Evolutionary conservation across 108 stramenopile genomes (phyloP).

Genomic region (Craspedostauros australis): DNA sequence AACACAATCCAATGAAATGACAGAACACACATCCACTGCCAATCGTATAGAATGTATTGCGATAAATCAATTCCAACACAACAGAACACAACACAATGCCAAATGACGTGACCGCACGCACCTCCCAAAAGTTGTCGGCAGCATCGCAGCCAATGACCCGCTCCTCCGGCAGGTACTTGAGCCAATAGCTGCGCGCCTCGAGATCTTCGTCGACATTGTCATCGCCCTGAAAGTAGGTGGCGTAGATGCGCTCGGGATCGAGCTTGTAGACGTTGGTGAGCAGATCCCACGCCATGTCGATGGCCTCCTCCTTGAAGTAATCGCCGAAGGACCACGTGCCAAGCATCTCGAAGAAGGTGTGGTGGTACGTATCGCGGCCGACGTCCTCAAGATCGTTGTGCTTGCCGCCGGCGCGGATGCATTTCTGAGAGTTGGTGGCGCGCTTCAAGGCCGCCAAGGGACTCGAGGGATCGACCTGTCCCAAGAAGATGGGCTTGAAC

Average conservation of each 20-base stretch:
- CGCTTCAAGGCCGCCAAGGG: slow-evolving; percentile 64
- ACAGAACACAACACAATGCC: background rate
- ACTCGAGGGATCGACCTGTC: slow-evolving; percentile 76
- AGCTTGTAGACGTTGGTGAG: slow-evolving; percentile 88
- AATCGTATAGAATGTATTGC: background rate
- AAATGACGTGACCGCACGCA: no score
- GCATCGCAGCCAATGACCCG: slow-evolving; percentile 85
- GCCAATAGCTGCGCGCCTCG: slow-evolving; percentile 83
- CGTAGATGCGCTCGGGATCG: slow-evolving; percentile 82
- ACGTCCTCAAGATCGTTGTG: slow-evolving; percentile 99
- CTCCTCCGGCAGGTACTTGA: slow-evolving; percentile 59
- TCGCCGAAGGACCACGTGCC: slow-evolving; percentile 95
- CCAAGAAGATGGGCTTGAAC: slow-evolving; percentile 98
- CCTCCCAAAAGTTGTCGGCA: slow-evolving; percentile 99
- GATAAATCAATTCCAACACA: background rate
- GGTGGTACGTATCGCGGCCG: slow-evolving; percentile 97
- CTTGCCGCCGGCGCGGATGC: slow-evolving; percentile 99
- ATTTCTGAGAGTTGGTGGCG: slow-evolving; percentile 96
- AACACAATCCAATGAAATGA: no score
- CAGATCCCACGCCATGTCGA: slow-evolving; percentile 91
- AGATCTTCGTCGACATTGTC: slow-evolving; percentile 70
- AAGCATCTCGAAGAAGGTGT: slow-evolving; percentile 99
- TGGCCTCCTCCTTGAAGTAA: slow-evolving; percentile 95
- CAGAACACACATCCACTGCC: no score
- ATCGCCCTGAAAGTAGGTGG: slow-evolving; percentile 97